A percentile compares a stretch with the other conserved stretches of the same genome.
These are phyloP conservation scores for Rhodomyrtus psidioides DNA, from an alignment of 441 rosid species.

Conservation along the genomic window DNA sequence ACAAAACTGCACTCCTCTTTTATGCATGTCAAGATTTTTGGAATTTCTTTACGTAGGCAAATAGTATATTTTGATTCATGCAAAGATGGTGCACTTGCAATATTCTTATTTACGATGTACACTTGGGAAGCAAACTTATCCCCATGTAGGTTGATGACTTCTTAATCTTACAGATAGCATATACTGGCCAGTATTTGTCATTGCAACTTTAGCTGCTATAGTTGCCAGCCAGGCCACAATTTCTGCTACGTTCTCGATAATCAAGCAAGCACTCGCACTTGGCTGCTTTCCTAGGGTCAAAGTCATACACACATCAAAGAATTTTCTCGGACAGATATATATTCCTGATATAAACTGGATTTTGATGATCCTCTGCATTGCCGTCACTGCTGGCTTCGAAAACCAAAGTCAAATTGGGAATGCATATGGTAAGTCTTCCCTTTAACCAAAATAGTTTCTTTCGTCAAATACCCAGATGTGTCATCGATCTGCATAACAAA, in stretches of 20 bases:
- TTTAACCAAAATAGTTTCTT: background rate
- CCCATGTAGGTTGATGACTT: background rate
- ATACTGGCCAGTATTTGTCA: constrained; percentile 9
- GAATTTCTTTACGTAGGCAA: background rate
- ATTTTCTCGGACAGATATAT: constrained; percentile 8
- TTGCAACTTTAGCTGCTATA: constrained; percentile 11
- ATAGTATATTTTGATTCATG: background rate
- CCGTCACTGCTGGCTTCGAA: constrained; percentile 8
- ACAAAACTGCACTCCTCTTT: background rate
- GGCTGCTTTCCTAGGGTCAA: constrained; percentile 15
- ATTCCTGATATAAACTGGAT: constrained; percentile 10
- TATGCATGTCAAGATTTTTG: background rate
- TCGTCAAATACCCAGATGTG: background rate
- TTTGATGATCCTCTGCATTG: constrained; percentile 8
- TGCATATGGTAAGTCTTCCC: constrained; percentile 2
- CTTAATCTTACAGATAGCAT: constrained; percentile 1
- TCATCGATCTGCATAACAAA: background rate
- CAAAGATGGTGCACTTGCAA: background rate
- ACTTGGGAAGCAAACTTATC: background rate
- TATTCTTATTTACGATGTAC: background rate
- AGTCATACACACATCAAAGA: constrained; percentile 11
- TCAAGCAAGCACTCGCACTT: constrained; percentile 12
- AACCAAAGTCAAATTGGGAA: constrained; percentile 12
- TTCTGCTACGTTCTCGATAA: constrained; percentile 9
- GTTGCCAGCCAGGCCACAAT: constrained; percentile 14